A percentile compares a stretch with the other conserved stretches of the same genome.
phyloP scores from a whole-genome alignment of 768 basidiomycete species.

The Lentinula sp. region DNA sequence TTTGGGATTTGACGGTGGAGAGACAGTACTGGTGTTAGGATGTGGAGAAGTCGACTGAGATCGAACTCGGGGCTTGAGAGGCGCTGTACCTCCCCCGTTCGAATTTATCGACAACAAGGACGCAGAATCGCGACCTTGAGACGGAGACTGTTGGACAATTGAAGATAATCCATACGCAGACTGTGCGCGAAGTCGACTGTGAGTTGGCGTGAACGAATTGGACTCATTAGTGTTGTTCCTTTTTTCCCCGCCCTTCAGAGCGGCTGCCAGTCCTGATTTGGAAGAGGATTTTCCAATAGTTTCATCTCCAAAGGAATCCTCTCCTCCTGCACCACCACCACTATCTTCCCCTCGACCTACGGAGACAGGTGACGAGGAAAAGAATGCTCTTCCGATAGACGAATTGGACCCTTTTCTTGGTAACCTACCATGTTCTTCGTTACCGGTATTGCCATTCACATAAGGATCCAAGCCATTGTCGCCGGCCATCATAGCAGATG shows the following conservation, averaged over 20 bases:
- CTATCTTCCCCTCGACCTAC: slow-evolving; percentile 26
- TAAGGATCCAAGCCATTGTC: not conserved
- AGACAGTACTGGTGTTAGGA: not conserved
- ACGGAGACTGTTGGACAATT: not conserved
- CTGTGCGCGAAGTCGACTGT: slow-evolving; percentile 4
- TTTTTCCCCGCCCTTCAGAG: not conserved
- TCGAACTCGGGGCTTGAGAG: slow-evolving; percentile 13
- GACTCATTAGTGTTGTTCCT: not conserved
- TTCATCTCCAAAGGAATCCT: slow-evolving; percentile 43
- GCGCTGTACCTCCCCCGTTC: not conserved
- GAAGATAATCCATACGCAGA: slow-evolving; percentile 16
- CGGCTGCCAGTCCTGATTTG: not conserved
- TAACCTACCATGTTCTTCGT: slow-evolving; percentile 2
- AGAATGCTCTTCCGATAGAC: slow-evolving; percentile 32
- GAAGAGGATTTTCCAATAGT: slow-evolving; percentile 56
- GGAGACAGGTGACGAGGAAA: slow-evolving; percentile 30
- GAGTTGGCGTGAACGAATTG: not conserved
- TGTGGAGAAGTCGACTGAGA: slow-evolving; percentile 13
- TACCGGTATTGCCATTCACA: not conserved
- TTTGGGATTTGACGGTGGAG: slow-evolving; percentile 18
- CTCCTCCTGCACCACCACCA: slow-evolving; percentile 27
- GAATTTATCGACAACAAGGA: not conserved
- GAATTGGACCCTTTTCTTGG: slow-evolving; percentile 17
- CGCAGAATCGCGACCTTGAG: not conserved
- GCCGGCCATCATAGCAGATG: slow-evolving; percentile 11